These are phyloP conservation scores for Psilocybe cyanescens DNA, from an alignment of 768 basidiomycete species.

Conservation along the genomic window DNA sequence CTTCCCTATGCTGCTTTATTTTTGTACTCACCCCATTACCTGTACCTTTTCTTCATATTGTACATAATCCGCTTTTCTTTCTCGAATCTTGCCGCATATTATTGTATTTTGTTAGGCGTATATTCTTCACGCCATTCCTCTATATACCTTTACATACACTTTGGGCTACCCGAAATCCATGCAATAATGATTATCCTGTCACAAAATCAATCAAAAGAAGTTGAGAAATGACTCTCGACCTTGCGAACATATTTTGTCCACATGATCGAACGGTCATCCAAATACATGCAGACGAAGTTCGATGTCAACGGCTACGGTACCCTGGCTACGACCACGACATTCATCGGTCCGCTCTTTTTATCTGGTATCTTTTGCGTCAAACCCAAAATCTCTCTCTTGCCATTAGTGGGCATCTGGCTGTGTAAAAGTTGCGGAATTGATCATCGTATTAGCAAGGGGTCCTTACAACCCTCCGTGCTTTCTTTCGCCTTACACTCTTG, in stretches of 20 bases:
- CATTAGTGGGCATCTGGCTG: too few relatives aligned
- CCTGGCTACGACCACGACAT: not conserved
- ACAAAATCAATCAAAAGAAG: not conserved
- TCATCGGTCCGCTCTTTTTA: slow-evolving; percentile 3
- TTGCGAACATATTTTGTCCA: not conserved
- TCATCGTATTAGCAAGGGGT: too few relatives aligned
- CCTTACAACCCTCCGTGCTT: too few relatives aligned
- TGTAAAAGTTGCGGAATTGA: too few relatives aligned
- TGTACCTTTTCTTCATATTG: not conserved
- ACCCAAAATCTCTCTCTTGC: not conserved
- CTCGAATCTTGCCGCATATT: not conserved
- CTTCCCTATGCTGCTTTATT: not conserved
- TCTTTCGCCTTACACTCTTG: not conserved
- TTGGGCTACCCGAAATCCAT: not conserved
- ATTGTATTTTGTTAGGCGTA: not conserved
- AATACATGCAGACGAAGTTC: not conserved
- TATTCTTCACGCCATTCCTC: too few relatives aligned
- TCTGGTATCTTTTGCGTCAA: not conserved
- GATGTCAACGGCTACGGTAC: not conserved
- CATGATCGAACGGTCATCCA: not conserved
- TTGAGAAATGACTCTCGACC: too few relatives aligned
- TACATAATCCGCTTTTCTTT: not conserved
- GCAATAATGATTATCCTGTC: not conserved
- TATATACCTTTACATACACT: not conserved
- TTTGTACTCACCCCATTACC: not conserved